Evolutionary conservation across 345 rosid genomes (phyloP), one percentile per base, ranked within the genome.

Genomic region (Eutrema japonicum): DNA sequence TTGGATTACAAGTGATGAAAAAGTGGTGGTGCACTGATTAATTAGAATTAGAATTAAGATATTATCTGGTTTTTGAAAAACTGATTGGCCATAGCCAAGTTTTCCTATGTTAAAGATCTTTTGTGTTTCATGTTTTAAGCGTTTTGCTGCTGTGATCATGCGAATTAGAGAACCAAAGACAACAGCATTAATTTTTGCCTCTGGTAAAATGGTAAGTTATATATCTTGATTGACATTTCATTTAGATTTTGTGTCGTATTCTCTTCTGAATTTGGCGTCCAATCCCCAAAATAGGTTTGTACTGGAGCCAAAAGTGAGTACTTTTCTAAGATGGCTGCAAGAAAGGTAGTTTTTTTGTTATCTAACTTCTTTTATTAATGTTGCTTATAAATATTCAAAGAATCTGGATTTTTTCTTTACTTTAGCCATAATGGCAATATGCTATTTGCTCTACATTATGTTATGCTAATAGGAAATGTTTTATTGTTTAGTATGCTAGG

Each of bases 271-370:
- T 27, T 16, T 51, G 26, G 36, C 12, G 4, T 46, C 26, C 26
- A 22, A 22, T 22, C 26, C 26, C 2, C 26, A 22, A 22, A 22
- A 22, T 40, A 76, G 92, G 97, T 89, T 9, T 92, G 97, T 71
- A 86, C 92, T 7, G 97, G 97, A 67, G 97, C 97, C 7, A 92
- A 92, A 75, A 92, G 92, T 62, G 89, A 86, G 62, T 75, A 84
- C 32, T 86, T 78, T 61, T 92, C 97, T 2, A 83, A 85, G 75
- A 65, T 89, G 75, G 94, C 97, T 2, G 96, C 92, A n/a, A 76
- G 94, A 18, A 92, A 76, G 64, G 75, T 76, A 27, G 8, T n/a
- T 50, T 6, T 18, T 32, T 32, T 0, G 4, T 51, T 49, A 12
- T 51, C 36, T 30, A 57, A 35, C n/a, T 10, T 35, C 26, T 33